Base-by-base conservation (phyloP, 768 basidiomycete genomes). In the Pisolithus tinctorius region DNA sequence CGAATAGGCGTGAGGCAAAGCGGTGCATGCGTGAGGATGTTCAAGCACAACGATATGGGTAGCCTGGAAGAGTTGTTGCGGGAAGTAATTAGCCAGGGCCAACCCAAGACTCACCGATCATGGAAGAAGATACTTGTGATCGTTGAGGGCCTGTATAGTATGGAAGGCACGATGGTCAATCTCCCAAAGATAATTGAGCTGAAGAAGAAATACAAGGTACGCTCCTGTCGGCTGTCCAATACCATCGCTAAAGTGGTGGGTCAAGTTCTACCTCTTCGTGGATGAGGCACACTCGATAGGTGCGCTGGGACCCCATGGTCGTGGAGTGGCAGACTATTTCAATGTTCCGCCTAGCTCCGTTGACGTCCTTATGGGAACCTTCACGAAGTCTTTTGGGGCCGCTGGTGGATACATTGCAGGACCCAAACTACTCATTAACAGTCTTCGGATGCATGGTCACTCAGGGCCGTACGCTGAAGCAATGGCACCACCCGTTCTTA, bases 281-380 rank as follows among this genome's bases (percentile, higher is more conserved):
- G 96, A 99, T 60, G 96, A 99, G 69, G 96, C 96, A 0, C 96
- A 99, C 67, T 97, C 95, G 0, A 84, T 99, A 55, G 96, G 96
- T 53, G 96, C 93, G 2, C 75, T 98, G 25, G 96, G 96, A 30
- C 92, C 93, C 6, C 80, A 88, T 58, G 96, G 96, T 6, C 91
- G 96, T 36, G 96, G 96, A 51, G 88, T 99, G 7, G 82, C 85
- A 47, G 94, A 99, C 65, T 99, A 95, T 72, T 99, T 95, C 66
- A 81, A 81, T 45, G 71, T 98, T 51, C 71, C 87, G 57, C 93
- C 96, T 10, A 75, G 78, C 2, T 75, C 76, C 9, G 79, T 98
- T 56, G 96, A 99, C 63, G 78, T 99, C 55, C 81, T 96, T 55
- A 99, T 99, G 96, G 96, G 96, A 44, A 99, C 96, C 0, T 96